phyloP scores from a whole-genome alignment of 345 rosid species.

The Brassica incana region DNA sequence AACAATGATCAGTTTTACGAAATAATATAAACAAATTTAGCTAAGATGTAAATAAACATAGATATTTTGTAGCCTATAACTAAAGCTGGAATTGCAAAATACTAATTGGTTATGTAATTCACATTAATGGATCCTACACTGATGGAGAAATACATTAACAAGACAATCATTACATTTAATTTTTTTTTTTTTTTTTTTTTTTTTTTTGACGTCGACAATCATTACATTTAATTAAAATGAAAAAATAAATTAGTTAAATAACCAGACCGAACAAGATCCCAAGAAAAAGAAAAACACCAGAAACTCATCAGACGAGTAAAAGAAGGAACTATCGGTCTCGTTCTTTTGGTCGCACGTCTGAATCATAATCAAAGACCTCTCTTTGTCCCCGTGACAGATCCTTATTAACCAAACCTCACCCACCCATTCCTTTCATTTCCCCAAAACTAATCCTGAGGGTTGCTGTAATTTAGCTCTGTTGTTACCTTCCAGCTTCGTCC shows the following conservation, averaged over 20 bases:
- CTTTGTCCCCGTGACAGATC: constrained; percentile 48
- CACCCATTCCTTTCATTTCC: constrained; percentile 7
- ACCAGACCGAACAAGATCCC: constrained; percentile 24
- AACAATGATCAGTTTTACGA: neutral
- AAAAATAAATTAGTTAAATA: constrained; percentile 4
- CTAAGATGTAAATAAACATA: neutral
- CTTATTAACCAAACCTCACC: constrained; percentile 30
- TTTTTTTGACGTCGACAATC: too few species aligned
- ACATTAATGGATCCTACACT: constrained; percentile 13
- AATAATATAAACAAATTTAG: neutral
- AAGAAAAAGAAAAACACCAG: neutral
- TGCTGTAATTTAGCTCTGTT: constrained; percentile 2
- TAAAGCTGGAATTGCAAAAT: neutral
- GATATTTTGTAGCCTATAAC: neutral
- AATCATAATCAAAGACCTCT: constrained; percentile 26
- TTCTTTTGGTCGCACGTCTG: constrained; percentile 57
- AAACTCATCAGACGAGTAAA: constrained; percentile 30
- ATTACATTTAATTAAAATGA: neutral
- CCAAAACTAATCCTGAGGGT: neutral
- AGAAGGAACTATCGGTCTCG: constrained; percentile 21
- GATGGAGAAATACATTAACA: constrained; percentile 4
- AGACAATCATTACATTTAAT: constrained; percentile 13
- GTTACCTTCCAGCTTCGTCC: neutral
- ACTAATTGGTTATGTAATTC: neutral
- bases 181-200: too few species aligned